Conservation (phyloP, 73 alveolate genomes). For the Uronychia setigera region DNA sequence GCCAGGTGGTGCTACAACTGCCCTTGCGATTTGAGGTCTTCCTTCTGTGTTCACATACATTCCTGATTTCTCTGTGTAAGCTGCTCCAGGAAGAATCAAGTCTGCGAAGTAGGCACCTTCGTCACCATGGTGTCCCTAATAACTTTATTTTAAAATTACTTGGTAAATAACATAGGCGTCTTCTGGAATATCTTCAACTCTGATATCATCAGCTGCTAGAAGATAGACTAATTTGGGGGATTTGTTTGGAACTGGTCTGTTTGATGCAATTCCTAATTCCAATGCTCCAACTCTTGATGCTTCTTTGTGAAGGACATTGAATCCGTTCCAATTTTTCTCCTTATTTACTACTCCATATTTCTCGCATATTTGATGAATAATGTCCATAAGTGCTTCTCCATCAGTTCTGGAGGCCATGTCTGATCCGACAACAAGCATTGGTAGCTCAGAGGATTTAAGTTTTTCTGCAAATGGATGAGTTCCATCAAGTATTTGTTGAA, state of each 20-base stretch:
- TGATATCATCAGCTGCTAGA: conserved; percentile 84
- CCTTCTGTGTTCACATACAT: conserved; percentile 92
- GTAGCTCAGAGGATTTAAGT: conserved; percentile 81
- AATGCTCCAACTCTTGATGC: conserved; percentile 84
- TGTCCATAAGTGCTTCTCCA: conserved; percentile 76
- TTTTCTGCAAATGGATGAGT: conserved; percentile 81
- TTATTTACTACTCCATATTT: conserved; percentile 66
- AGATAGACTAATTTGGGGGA: conserved; percentile 79
- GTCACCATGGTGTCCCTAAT: conserved; percentile 89
- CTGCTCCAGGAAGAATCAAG: conserved; percentile 87
- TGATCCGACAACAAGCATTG: conserved; percentile 77
- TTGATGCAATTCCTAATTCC: conserved; percentile 85
- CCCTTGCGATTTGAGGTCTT: conserved; percentile 78
- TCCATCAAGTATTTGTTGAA: conserved; percentile 78
- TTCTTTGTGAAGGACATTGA: conserved; percentile 77
- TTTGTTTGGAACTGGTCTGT: conserved; percentile 25
- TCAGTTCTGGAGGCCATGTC: conserved; percentile 73
- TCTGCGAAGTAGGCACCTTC: conserved; percentile 95
- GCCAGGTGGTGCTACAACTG: conserved; percentile 80
- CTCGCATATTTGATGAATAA: conserved; percentile 56
- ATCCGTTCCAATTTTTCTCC: conserved; percentile 84
- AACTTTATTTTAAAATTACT: background rate
- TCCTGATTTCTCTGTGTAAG: conserved; percentile 86
- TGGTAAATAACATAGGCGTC: conserved; percentile 88
- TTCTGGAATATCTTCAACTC: conserved; percentile 87